phyloP scores from a whole-genome alignment of 257 asterid species.

The Rhazya stricta region DNA sequence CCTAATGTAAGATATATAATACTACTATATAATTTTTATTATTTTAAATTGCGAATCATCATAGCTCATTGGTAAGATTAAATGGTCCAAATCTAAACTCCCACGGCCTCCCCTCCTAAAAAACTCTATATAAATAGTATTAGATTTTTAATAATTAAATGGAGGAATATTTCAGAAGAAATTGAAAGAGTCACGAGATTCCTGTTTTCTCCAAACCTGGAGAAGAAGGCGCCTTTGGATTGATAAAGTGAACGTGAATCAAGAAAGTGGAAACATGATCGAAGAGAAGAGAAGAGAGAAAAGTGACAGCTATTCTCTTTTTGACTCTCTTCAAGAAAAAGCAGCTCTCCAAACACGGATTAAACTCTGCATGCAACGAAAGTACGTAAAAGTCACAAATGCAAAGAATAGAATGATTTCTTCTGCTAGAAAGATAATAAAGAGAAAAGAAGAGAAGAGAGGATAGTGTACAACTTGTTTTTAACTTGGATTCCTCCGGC shows the following conservation, averaged over 20 bases:
- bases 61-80: too few species aligned
- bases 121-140: too few species aligned
- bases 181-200: neutral
- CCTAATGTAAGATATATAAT: too few species aligned
- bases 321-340: constrained; percentile 4
- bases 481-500: neutral
- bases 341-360: neutral
- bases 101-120: too few species aligned
- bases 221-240: neutral
- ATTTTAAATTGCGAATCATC: too few species aligned
- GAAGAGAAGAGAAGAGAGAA: neutral
- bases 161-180: neutral
- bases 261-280: constrained; percentile 4
- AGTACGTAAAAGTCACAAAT: neutral
- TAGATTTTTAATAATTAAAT: too few species aligned
- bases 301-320: constrained; percentile 11
- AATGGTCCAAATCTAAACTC: too few species aligned
- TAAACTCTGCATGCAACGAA: neutral
- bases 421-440: neutral
- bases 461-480: neutral
- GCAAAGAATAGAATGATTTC: neutral
- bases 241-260: neutral
- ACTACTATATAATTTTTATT: too few species aligned
- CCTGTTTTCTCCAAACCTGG: neutral
- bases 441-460: too few species aligned